A percentile compares a stretch with the other conserved stretches of the same genome.
Evolutionary conservation across 1,284 basidiomycete species (phyloP).

Genomic region (Pseudozyma tsukubaensis): DNA sequence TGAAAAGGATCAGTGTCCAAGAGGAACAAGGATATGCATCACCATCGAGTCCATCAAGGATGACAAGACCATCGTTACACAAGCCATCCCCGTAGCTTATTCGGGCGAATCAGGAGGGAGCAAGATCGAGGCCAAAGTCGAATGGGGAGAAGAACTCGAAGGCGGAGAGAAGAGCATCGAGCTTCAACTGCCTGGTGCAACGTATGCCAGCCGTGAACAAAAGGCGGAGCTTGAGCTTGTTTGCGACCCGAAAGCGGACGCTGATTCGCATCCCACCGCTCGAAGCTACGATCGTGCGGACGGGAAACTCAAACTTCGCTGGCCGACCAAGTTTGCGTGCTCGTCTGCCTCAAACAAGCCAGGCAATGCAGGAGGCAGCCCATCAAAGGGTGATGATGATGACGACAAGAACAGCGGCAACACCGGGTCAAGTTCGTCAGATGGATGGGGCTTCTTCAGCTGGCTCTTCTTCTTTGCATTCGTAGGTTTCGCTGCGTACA

Average conservation of each 20-base stretch:
- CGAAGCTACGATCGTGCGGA: constrained; percentile 44
- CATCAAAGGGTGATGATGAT: constrained; percentile 27
- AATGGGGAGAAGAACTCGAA: constrained; percentile 44
- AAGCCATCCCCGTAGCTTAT: constrained; percentile 53
- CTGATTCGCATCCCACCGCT: constrained; percentile 34
- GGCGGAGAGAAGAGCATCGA: constrained; percentile 50
- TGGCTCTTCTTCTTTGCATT: constrained; percentile 48
- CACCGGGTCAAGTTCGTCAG: constrained; percentile 12
- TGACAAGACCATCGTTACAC: constrained; percentile 41
- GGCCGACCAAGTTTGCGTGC: constrained; percentile 53
- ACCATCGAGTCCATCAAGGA: constrained; percentile 52
- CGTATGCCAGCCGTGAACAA: constrained; percentile 40
- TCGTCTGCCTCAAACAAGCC: constrained; percentile 29
- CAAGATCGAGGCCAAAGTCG: constrained; percentile 46
- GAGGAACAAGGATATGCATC: constrained; percentile 54
- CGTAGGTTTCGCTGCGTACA: constrained; percentile 40
- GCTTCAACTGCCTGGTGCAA: constrained; percentile 36
- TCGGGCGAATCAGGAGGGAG: constrained; percentile 39
- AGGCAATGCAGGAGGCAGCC: constrained; percentile 18
- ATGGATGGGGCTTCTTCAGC: constrained; percentile 50
- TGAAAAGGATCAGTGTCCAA: constrained; percentile 49
- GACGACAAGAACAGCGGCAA: constrained; percentile 9
- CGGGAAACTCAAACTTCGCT: constrained; percentile 46
- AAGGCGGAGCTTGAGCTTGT: constrained; percentile 49
- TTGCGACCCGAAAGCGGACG: constrained; percentile 46